Evolutionary conservation across 1,284 basidiomycete genomes (phyloP).

Genomic region (Microbotryomycetes sp.): DNA sequence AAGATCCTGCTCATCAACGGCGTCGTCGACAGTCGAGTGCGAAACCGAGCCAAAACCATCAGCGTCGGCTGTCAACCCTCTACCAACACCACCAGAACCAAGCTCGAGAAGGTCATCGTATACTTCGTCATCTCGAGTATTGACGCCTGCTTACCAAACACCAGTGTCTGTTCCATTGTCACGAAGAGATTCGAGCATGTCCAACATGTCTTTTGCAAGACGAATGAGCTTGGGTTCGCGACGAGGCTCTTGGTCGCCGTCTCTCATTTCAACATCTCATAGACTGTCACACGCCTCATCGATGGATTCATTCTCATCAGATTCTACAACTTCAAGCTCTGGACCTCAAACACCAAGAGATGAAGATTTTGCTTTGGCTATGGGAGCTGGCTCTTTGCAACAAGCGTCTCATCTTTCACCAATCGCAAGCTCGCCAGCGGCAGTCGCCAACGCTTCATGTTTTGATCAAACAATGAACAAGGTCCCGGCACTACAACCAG

Average conservation of each 20-base stretch:
- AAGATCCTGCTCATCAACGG: neutral
- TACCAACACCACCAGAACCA: neutral
- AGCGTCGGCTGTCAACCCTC: too few relatives aligned
- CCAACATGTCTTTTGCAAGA: neutral
- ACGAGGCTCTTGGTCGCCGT: neutral
- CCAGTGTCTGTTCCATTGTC: neutral
- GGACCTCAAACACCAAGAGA: neutral
- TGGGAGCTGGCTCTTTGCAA: neutral
- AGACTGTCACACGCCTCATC: neutral
- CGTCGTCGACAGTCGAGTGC: constrained; percentile 49
- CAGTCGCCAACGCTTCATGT: too few relatives aligned
- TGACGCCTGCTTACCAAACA: neutral
- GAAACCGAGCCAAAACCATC: too few relatives aligned
- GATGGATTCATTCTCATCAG: neutral
- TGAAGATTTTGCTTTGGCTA: neutral
- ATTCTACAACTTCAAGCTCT: neutral
- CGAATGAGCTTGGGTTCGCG: neutral
- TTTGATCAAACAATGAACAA: neutral
- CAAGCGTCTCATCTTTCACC: neutral
- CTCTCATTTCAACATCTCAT: neutral
- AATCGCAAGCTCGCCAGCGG: neutral
- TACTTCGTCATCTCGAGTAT: neutral
- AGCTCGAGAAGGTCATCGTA: neutral
- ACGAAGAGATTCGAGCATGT: neutral
- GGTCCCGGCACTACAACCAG: neutral